A percentile compares a stretch with the other conserved stretches of the same genome.
phyloP scores from a whole-genome alignment of 129 eudicot genomes.

The Saposhnikovia divaricata region DNA sequence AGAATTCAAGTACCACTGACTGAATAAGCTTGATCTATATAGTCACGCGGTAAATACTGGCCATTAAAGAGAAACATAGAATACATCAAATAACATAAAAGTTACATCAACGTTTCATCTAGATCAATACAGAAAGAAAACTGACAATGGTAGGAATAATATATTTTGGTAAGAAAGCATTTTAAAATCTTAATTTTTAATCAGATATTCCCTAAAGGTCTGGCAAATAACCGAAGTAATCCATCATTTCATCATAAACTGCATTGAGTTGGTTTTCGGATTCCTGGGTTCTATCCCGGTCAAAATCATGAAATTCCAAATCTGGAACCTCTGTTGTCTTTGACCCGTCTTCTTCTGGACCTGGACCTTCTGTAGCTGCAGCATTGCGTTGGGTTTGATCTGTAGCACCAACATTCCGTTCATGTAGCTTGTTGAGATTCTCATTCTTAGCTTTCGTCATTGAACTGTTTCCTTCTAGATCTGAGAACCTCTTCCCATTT shows the following conservation, averaged over 20 bases:
- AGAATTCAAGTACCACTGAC: no score
- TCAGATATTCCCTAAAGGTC: no score
- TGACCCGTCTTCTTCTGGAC: neutral
- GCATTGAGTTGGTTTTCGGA: slow-evolving; percentile 55
- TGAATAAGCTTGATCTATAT: no score
- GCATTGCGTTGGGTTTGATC: slow-evolving; percentile 1
- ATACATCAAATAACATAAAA: no score
- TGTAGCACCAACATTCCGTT: slow-evolving; percentile 18
- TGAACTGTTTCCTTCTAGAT: slow-evolving; percentile 24
- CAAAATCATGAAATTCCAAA: slow-evolving; percentile 65
- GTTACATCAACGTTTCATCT: no score
- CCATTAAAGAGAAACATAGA: no score
- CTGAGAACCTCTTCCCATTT: neutral
- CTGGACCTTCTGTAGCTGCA: slow-evolving; percentile 10
- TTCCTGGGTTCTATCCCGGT: slow-evolving; percentile 56
- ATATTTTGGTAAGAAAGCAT: no score
- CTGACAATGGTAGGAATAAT: no score
- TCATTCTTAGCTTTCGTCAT: slow-evolving; percentile 47
- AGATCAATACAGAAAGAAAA: no score
- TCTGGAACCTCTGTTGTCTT: slow-evolving; percentile 55
- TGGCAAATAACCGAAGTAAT: slow-evolving; percentile 34
- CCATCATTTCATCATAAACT: slow-evolving; percentile 51
- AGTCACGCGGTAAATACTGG: no score
- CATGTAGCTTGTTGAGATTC: slow-evolving; percentile 30
- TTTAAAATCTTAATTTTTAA: no score